Base-by-base conservation (phyloP, 2,329 filamentous ascomycete genomes). In the Aureobasidium lini region DNA sequence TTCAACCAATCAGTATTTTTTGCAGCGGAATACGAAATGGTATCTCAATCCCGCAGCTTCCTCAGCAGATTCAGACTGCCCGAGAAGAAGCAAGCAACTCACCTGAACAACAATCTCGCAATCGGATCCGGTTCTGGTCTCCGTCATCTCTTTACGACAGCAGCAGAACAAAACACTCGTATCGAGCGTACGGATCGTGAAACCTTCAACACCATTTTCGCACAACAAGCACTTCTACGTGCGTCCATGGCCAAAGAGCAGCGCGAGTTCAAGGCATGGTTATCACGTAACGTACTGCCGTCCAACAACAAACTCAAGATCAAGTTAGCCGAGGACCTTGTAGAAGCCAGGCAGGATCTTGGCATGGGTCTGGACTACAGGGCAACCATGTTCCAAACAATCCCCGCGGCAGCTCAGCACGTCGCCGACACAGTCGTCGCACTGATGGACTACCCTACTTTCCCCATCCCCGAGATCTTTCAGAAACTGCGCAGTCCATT, bases 1-100 rank as follows among this genome's bases (percentile, higher is more conserved):
- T 59, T 59, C 47, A 59, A 59, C 18, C 57, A 59, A 46, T 59
- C 57, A 16, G 47, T 53, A 9, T 53, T 59, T 40, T 59, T 59
- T 23, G 57, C 57, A n/a, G 46, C 57, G 31, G 46, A 50, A 11
- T 46, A 59, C 7, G 23, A 49, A 11, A 15, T 49, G 1, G 29
- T 29, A 15, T 16, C 18, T 18, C 15, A 42, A 28, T 28, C 44
- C 1, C 7, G 28, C n/a, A 50, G 37, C n/a, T 48, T 57, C 28
- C 34, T 57, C 23, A 57, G 54, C 36, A 57, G 54, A 40, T 57
- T 57, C 54, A 47, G 10, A 37, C 16, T 59, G 3, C 47, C 47
- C 10, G 23, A 46, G 10, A 29, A 18, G 7, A 52, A 39, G n/a
- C 29, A 23, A n/a, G 13, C 16, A 18, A 53, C 32, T 10, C 31